Percentiles rank a stretch among this genome's conserved stretches.
Evolutionary conservation across 371 early-diverging fungal genomes (phyloP).

Genomic region (Circinella minor): DNA sequence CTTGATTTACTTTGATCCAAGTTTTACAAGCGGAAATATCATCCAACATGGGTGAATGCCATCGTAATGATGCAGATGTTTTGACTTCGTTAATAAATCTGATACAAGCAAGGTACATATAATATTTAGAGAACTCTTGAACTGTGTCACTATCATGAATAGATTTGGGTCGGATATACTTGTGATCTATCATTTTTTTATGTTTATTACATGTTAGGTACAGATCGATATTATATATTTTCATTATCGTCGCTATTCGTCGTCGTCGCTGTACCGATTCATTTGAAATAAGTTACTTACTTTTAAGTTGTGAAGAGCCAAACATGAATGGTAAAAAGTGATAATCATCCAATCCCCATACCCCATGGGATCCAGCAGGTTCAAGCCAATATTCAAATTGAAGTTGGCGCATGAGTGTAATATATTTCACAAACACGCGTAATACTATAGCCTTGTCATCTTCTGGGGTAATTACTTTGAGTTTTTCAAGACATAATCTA

Average conservation of each 20-base stretch:
- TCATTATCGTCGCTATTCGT: too few species aligned
- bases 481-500: constrained; percentile 80
- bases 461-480: constrained; percentile 61
- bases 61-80: constrained; percentile 65
- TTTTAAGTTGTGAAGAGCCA: constrained; percentile 88
- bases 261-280: too few species aligned
- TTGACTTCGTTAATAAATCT: constrained; percentile 82
- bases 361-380: constrained; percentile 99
- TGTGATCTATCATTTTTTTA: too few species aligned
- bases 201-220: too few species aligned
- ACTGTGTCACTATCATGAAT: constrained; percentile 86
- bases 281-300: constrained; percentile 34
- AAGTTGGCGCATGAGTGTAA: constrained; percentile 85
- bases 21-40: constrained; percentile 92
- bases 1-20: constrained; percentile 95
- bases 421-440: constrained; percentile 89
- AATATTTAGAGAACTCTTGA: constrained; percentile 80
- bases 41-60: constrained; percentile 97
- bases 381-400: constrained; percentile 96
- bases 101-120: constrained; percentile 95
- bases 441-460: constrained; percentile 82
- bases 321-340: constrained; percentile 98
- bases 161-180: constrained; percentile 86
- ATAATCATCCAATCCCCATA: constrained; percentile 99
- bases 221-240: too few species aligned